Conservation (phyloP, 331 rosid species). For the Dryas integrifolia region DNA sequence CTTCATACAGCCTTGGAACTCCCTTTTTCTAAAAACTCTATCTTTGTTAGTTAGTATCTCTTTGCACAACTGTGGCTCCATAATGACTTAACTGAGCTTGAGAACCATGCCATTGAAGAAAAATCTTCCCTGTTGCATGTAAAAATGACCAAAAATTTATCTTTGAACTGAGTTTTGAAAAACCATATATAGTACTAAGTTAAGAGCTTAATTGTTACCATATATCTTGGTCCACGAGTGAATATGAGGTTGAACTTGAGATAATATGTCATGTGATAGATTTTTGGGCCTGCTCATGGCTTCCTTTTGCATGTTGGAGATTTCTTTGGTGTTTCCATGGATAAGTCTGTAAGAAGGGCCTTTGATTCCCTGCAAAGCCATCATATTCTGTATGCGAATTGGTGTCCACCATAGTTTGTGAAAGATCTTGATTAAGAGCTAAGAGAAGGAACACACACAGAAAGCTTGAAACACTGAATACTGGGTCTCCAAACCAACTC, state of each 20-base stretch:
- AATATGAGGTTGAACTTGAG: constrained; percentile 22
- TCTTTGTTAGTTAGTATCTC: constrained; percentile 20
- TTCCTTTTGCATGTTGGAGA: constrained; percentile 13
- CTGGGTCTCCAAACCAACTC: not conserved
- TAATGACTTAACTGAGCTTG: constrained; percentile 4
- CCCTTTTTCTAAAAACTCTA: not conserved
- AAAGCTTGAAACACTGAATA: not conserved
- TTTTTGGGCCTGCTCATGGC: constrained; percentile 12
- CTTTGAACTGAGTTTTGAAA: not conserved
- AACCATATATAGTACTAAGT: not conserved
- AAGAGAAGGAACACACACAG: not conserved
- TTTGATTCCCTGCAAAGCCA: constrained; percentile 24
- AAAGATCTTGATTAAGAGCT: not conserved
- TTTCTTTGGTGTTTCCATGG: constrained; percentile 28
- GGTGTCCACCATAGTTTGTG: no score
- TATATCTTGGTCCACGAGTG: constrained; percentile 19
- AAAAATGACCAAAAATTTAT: not conserved
- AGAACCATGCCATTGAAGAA: constrained; percentile 26
- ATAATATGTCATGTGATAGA: constrained; percentile 25
- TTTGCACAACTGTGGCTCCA: constrained; percentile 21
- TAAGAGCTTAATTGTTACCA: constrained; percentile 12
- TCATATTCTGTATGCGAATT: no score
- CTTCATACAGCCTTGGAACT: not conserved
- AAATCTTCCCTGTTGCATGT: not conserved
- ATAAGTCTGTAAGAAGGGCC: constrained; percentile 37